phyloP scores from a whole-genome alignment of 2,329 filamentous ascomycete species.

The Graphiopsis chlorocephala region DNA sequence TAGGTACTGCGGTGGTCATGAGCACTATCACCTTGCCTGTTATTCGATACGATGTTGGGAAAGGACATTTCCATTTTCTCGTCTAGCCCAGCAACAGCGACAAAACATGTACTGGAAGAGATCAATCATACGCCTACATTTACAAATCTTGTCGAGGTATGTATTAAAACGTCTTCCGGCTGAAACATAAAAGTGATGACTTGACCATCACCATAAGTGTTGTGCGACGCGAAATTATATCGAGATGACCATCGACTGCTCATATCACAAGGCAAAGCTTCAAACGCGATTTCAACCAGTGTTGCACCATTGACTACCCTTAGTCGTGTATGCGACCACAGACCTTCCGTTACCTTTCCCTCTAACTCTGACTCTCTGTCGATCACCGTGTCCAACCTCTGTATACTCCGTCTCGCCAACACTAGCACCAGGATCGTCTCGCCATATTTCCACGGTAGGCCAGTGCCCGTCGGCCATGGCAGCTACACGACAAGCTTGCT shows the following conservation, averaged over 20 bases:
- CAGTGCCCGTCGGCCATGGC: conserved; percentile 37
- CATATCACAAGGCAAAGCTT: not conserved
- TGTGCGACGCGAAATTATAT: not conserved
- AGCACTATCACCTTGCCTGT: not conserved
- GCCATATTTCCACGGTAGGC: conserved; percentile 64
- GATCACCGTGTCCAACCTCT: conserved; percentile 20
- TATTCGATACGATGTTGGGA: too few relatives aligned
- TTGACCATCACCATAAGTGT: not conserved
- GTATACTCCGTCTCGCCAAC: conserved; percentile 36
- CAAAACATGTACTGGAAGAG: too few relatives aligned
- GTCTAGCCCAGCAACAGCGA: not conserved
- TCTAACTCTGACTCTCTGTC: conserved; percentile 28
- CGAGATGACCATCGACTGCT: not conserved
- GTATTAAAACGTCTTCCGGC: too few relatives aligned
- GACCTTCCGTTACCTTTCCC: conserved; percentile 44
- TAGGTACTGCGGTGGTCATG: not conserved
- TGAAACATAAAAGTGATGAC: not conserved
- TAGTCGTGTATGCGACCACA: conserved; percentile 42
- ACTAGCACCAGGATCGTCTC: conserved; percentile 62
- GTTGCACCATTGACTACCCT: conserved; percentile 15
- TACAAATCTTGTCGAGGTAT: too few relatives aligned
- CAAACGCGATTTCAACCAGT: not conserved
- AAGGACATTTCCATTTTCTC: too few relatives aligned
- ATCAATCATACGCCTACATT: too few relatives aligned
- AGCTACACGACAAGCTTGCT: conserved; percentile 65